Evolutionary conservation across 768 basidiomycete genomes (phyloP).

Genomic region (Postia placenta): DNA sequence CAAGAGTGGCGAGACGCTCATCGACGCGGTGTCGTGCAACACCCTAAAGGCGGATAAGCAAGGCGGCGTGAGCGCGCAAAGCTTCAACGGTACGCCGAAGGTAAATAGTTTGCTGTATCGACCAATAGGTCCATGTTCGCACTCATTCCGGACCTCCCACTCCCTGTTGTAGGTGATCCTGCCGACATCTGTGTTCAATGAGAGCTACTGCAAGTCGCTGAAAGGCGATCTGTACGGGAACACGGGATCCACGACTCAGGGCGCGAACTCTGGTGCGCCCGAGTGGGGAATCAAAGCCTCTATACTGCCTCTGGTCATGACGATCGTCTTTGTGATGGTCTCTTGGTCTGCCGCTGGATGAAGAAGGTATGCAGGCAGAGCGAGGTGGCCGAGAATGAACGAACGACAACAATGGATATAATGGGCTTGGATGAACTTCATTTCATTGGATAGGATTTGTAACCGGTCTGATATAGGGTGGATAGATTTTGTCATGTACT

Average conservation of each 20-base stretch:
- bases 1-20: slow-evolving; percentile 33
- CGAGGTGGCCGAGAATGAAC: not conserved
- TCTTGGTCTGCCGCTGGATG: not conserved
- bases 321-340: not conserved
- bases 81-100: slow-evolving; percentile 32
- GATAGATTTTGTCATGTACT: too few relatives aligned
- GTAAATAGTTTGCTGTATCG: slow-evolving; percentile 15
- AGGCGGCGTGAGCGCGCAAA: slow-evolving; percentile 35
- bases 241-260: not conserved
- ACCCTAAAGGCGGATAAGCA: slow-evolving; percentile 28
- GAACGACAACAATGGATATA: too few relatives aligned
- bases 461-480: too few relatives aligned
- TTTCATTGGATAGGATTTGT: too few relatives aligned
- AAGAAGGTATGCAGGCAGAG: not conserved
- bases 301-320: not conserved
- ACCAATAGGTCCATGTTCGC: not conserved
- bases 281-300: not conserved
- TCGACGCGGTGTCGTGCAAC: slow-evolving; percentile 50
- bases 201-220: not conserved
- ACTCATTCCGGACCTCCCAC: too few relatives aligned
- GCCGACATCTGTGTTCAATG: slow-evolving; percentile 2
- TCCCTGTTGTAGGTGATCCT: not conserved
- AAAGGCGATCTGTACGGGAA: not conserved
- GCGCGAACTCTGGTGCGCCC: not conserved
- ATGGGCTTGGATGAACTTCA: too few relatives aligned